Evolutionary conservation across 2,329 filamentous ascomycete species (phyloP).

Genomic region (Daldinia eschscholtzii): DNA sequence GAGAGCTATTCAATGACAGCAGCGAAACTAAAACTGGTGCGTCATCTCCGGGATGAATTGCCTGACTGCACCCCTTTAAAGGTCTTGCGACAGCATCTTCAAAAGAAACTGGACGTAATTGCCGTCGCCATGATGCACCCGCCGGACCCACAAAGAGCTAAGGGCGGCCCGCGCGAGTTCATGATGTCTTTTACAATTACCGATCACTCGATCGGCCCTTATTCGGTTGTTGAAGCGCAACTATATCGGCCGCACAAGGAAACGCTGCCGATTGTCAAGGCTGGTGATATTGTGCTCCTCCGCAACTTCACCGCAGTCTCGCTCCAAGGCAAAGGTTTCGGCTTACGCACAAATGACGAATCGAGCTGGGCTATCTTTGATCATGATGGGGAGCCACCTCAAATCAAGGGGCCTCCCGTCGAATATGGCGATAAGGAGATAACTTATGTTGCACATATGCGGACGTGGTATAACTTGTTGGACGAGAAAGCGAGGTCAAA

Average conservation of each 20-base stretch:
- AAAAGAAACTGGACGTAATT: slow-evolving; percentile 65
- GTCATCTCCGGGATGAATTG: slow-evolving; percentile 62
- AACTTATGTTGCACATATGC: slow-evolving; percentile 62
- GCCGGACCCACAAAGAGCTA: slow-evolving; percentile 65
- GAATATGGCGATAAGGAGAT: slow-evolving; percentile 66
- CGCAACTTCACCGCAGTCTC: slow-evolving; percentile 67
- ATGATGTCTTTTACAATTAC: slow-evolving; percentile 69
- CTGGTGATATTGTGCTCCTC: slow-evolving; percentile 70
- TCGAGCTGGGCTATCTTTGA: slow-evolving; percentile 75
- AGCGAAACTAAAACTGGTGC: slow-evolving; percentile 62
- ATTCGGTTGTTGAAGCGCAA: slow-evolving; percentile 65
- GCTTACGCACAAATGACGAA: slow-evolving; percentile 65
- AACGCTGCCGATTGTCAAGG: slow-evolving; percentile 66
- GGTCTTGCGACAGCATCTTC: slow-evolving; percentile 63
- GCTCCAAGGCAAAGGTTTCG: slow-evolving; percentile 67
- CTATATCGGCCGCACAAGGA: slow-evolving; percentile 70
- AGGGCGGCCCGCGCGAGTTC: slow-evolving; percentile 70
- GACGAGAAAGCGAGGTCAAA: slow-evolving; percentile 61
- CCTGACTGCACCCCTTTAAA: slow-evolving; percentile 67
- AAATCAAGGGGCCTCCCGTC: slow-evolving; percentile 71
- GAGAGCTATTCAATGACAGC: slow-evolving; percentile 51
- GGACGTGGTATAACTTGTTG: slow-evolving; percentile 63
- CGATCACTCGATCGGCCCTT: slow-evolving; percentile 67
- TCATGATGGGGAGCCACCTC: slow-evolving; percentile 57
- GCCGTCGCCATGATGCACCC: slow-evolving; percentile 67